phyloP scores from a whole-genome alignment of 2,329 filamentous ascomycete species.

The Dactylonectria estremocensis region DNA sequence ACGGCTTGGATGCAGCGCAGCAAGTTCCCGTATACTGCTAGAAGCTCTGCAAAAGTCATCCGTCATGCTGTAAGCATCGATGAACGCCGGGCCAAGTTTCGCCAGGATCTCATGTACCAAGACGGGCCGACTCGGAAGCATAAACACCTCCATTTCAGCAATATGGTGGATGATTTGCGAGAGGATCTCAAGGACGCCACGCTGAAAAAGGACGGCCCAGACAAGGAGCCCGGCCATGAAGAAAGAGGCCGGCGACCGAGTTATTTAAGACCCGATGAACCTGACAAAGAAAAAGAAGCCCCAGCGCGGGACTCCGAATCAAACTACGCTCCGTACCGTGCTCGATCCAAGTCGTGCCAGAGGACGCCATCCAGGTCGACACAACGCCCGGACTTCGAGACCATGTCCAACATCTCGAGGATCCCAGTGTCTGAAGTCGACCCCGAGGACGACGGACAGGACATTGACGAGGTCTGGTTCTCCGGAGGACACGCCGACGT shows the following conservation, averaged over 20 bases:
- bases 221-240: slow-evolving; percentile 12
- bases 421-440: slow-evolving; percentile 46
- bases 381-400: slow-evolving; percentile 42
- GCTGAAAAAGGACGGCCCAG: not conserved
- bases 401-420: slow-evolving; percentile 51
- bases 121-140: slow-evolving; percentile 38
- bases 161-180: slow-evolving; percentile 43
- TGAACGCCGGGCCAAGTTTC: slow-evolving; percentile 79
- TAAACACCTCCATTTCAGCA: slow-evolving; percentile 43
- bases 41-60: slow-evolving; percentile 72
- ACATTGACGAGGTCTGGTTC: slow-evolving; percentile 88
- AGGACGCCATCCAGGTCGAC: slow-evolving; percentile 35
- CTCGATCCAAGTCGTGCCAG: slow-evolving; percentile 57
- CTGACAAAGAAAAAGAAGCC: slow-evolving; percentile 20
- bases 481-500: slow-evolving; percentile 85
- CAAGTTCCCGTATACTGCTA: slow-evolving; percentile 79
- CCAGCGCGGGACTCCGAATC: slow-evolving; percentile 28
- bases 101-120: slow-evolving; percentile 78
- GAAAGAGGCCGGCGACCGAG: slow-evolving; percentile 36
- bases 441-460: slow-evolving; percentile 71
- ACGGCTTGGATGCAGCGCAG: slow-evolving; percentile 83
- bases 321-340: slow-evolving; percentile 60
- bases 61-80: slow-evolving; percentile 81
- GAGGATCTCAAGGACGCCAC: slow-evolving; percentile 27
- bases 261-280: slow-evolving; percentile 35